Percentiles rank a stretch among this genome's conserved stretches.
phyloP scores from a whole-genome alignment of 441 rosid species.

The Populus tomentosa region DNA sequence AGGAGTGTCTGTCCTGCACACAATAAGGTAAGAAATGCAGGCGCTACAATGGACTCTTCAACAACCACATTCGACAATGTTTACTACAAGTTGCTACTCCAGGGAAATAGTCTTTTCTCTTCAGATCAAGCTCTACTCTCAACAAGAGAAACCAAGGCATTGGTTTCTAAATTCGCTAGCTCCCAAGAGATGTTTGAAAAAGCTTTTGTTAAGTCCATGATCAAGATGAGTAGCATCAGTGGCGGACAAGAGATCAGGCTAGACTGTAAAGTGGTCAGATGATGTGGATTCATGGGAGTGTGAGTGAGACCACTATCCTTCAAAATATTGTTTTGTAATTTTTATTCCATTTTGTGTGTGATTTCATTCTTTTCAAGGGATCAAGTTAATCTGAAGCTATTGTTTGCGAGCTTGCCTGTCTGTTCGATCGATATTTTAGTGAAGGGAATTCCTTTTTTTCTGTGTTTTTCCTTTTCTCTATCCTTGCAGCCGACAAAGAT shows the following conservation, averaged over 20 bases:
- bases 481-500: background rate
- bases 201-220: slow-evolving; percentile 42
- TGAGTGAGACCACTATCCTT: background rate
- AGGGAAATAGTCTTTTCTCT: slow-evolving; percentile 40
- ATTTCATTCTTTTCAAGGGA: background rate
- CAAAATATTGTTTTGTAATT: background rate
- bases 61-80: slow-evolving; percentile 43
- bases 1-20: slow-evolving; percentile 36
- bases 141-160: slow-evolving; percentile 23
- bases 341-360: background rate
- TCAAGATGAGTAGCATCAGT: slow-evolving; percentile 37
- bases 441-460: background rate
- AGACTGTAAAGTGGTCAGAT: slow-evolving; percentile 27
- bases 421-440: background rate
- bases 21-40: slow-evolving; percentile 35
- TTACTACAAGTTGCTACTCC: slow-evolving; percentile 42
- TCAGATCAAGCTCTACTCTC: slow-evolving; percentile 54
- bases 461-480: background rate
- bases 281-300: background rate
- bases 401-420: background rate
- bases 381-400: background rate
- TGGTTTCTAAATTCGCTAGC: slow-evolving; percentile 39
- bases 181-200: slow-evolving; percentile 26
- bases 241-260: slow-evolving; percentile 37
- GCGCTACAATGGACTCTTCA: slow-evolving; percentile 40